Percentiles rank a stretch among this genome's conserved stretches.
phyloP scores from a whole-genome alignment of 306 rosid species.

The Astragalus membranaceus region DNA sequence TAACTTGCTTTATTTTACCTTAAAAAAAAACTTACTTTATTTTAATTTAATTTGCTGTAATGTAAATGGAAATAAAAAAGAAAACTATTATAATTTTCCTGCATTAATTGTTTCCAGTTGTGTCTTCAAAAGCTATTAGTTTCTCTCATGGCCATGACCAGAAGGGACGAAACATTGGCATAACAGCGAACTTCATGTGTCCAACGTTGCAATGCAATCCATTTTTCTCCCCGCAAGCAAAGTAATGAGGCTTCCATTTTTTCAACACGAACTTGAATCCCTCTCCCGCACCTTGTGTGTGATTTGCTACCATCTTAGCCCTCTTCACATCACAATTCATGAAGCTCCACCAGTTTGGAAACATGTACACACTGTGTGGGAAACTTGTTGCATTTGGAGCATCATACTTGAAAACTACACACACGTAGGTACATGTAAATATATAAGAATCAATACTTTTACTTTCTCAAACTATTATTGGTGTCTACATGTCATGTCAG shows the following conservation, averaged over 20 bases:
- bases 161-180: conserved; percentile 42
- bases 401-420: conserved; percentile 66
- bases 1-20: neutral
- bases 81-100: neutral
- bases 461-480: too few relatives aligned
- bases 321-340: conserved; percentile 39
- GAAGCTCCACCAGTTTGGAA: conserved; percentile 35
- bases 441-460: too few relatives aligned
- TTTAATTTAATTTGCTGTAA: neutral
- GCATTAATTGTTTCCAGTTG: neutral
- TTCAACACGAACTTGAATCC: conserved; percentile 54
- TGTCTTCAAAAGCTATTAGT: neutral
- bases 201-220: conserved; percentile 63
- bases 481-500: too few relatives aligned
- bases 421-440: neutral
- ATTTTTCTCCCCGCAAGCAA: conserved; percentile 51
- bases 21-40: neutral
- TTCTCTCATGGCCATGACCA: conserved; percentile 20
- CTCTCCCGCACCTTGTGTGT: conserved; percentile 42
- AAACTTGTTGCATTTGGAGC: conserved; percentile 36
- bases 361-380: conserved; percentile 62
- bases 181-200: conserved; percentile 50
- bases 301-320: conserved; percentile 34
- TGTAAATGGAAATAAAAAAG: neutral
- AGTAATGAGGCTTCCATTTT: conserved; percentile 51